Conservation (phyloP, 306 rosid species). For the Prinsepia uniflora region DNA sequence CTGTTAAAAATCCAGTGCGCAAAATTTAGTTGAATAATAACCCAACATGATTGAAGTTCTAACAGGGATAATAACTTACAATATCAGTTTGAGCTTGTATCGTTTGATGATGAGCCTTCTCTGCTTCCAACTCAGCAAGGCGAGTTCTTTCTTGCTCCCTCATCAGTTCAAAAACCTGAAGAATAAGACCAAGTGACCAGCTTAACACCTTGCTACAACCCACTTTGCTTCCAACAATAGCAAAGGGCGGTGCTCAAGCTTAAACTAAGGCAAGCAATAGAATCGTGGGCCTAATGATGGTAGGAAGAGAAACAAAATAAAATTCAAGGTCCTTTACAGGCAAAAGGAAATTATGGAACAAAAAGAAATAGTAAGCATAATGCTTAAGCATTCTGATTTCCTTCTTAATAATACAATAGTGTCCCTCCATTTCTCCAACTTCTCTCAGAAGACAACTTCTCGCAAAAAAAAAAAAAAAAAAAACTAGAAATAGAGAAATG, state of each 20-base stretch:
- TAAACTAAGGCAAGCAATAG: not conserved
- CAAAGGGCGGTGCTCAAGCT: not conserved
- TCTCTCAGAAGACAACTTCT: not conserved
- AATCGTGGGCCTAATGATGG: not conserved
- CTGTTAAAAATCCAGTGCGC: too few species aligned
- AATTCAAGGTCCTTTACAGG: not conserved
- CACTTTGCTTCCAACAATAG: not conserved
- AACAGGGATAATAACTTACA: constrained; percentile 39
- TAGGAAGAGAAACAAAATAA: not conserved
- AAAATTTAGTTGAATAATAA: not conserved
- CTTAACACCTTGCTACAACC: constrained; percentile 7
- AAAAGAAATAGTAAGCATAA: not conserved
- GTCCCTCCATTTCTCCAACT: not conserved
- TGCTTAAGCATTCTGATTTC: not conserved
- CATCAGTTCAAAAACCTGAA: constrained; percentile 77
- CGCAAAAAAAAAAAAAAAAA: not conserved
- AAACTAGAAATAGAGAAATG: not conserved
- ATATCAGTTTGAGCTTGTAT: constrained; percentile 68
- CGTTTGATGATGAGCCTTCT: constrained; percentile 68
- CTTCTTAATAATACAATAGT: not conserved
- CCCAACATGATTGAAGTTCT: not conserved
- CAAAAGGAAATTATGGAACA: not conserved
- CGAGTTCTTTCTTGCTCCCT: constrained; percentile 77
- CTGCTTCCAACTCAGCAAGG: constrained; percentile 68
- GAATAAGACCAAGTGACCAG: constrained; percentile 23